These are phyloP conservation scores for Talaromyces sp. DNA, from an alignment of 2,329 filamentous ascomycete genomes.

Conservation along the genomic window DNA sequence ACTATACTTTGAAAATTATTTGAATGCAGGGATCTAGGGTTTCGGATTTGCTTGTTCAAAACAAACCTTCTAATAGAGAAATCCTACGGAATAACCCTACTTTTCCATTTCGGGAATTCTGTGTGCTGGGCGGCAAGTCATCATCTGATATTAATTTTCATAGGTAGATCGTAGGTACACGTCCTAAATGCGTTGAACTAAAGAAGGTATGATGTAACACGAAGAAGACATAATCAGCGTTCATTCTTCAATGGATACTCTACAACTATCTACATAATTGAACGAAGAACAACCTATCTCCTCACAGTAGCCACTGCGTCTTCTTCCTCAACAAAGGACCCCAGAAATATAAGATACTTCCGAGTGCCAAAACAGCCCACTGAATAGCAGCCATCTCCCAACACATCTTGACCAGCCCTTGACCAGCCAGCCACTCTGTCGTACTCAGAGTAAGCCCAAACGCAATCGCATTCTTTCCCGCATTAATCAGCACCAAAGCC, in stretches of 20 bases:
- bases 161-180: not conserved
- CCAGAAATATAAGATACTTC: constrained; percentile 30
- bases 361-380: constrained; percentile 33
- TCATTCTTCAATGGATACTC: not conserved
- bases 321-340: constrained; percentile 25
- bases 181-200: not conserved
- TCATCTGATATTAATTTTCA: not conserved
- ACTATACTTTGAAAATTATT: not conserved
- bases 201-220: not conserved
- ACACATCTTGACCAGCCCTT: constrained; percentile 35
- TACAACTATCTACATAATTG: too few species aligned
- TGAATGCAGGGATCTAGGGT: not conserved
- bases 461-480: constrained; percentile 27
- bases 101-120: not conserved
- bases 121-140: not conserved
- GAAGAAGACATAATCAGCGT: not conserved
- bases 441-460: constrained; percentile 27
- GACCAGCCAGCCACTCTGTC: constrained; percentile 29
- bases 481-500: constrained; percentile 36
- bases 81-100: not conserved
- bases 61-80: too few species aligned
- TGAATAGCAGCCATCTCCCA: constrained; percentile 34
- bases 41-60: too few species aligned
- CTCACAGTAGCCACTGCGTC: not conserved
- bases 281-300: not conserved